A percentile compares a stretch with the other conserved stretches of the same genome.
These are phyloP conservation scores for Alternaria arbusti DNA, from an alignment of 2,329 filamentous ascomycete species.

Conservation along the genomic window DNA sequence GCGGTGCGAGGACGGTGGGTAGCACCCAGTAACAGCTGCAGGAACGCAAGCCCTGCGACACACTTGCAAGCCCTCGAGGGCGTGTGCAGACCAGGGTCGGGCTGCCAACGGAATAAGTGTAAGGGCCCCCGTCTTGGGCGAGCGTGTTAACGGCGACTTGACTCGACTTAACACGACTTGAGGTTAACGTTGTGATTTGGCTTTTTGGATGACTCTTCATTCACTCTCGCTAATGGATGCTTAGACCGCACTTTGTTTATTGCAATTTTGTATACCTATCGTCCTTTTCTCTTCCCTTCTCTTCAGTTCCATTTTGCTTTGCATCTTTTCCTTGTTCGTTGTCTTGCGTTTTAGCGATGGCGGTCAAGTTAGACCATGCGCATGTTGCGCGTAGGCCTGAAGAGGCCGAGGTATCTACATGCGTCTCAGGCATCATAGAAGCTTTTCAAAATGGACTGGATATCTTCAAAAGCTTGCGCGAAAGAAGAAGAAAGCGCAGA, in stretches of 20 bases:
- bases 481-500: conserved; percentile 42
- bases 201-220: conserved; percentile 31
- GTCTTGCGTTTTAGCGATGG: conserved; percentile 29
- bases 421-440: conserved; percentile 52
- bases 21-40: conserved; percentile 44
- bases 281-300: conserved; percentile 12
- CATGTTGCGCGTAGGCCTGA: conserved; percentile 21
- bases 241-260: conserved; percentile 28
- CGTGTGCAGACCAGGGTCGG: conserved; percentile 15
- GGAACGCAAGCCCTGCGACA: conserved; percentile 28
- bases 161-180: conserved; percentile 15
- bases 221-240: conserved; percentile 30
- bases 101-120: conserved; percentile 38
- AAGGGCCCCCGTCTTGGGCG: conserved; percentile 23
- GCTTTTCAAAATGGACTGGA: conserved; percentile 55
- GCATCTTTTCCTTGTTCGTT: conserved; percentile 16
- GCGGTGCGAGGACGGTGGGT: conserved; percentile 24
- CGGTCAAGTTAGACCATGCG: conserved; percentile 26
- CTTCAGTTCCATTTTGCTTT: conserved; percentile 9
- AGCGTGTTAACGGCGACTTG: conserved; percentile 10
- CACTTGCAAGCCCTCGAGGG: conserved; percentile 1
- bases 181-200: conserved; percentile 21
- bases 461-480: conserved; percentile 52
- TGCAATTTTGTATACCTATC: conserved; percentile 19
- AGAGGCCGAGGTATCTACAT: conserved; percentile 39